These are phyloP conservation scores for Hypoxylon lenormandii DNA, from an alignment of 495 filamentous ascomycete species.

Conservation along the genomic window DNA sequence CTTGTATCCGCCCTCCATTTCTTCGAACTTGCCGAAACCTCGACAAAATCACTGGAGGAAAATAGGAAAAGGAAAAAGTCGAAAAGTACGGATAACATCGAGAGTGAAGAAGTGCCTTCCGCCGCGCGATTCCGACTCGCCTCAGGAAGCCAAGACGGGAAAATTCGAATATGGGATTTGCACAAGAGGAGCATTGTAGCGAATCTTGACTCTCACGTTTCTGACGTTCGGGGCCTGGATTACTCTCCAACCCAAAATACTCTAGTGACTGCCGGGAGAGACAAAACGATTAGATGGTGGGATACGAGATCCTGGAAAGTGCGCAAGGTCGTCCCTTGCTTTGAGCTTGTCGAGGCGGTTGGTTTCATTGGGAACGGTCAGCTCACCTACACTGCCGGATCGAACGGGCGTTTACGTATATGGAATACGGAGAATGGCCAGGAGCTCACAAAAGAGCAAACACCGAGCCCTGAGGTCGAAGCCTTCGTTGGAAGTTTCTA, in stretches of 20 bases:
- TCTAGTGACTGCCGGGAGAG: constrained; percentile 87
- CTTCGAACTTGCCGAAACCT: constrained; percentile 74
- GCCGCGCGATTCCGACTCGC: constrained; percentile 78
- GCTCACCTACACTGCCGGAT: constrained; percentile 85
- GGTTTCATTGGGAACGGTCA: constrained; percentile 78
- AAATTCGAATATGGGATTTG: constrained; percentile 89
- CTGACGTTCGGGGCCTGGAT: constrained; percentile 85
- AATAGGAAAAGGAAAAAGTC: constrained; percentile 60
- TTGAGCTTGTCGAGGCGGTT: constrained; percentile 85
- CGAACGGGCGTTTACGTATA: constrained; percentile 80
- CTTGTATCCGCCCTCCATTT: constrained; percentile 91
- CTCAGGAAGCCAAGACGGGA: constrained; percentile 92
- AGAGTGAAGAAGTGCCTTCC: constrained; percentile 52
- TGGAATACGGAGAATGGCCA: constrained; percentile 81
- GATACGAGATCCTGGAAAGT: constrained; percentile 84
- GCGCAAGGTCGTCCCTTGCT: constrained; percentile 82
- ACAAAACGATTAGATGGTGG: constrained; percentile 94
- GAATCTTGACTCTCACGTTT: constrained; percentile 89
- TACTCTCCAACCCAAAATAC: constrained; percentile 79
- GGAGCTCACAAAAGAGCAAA: constrained; percentile 81
- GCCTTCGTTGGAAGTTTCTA: constrained; percentile 79
- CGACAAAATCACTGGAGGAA: constrained; percentile 49
- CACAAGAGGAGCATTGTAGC: constrained; percentile 81
- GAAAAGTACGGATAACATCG: constrained; percentile 59
- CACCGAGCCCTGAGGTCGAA: constrained; percentile 67